phyloP scores from a whole-genome alignment of 1,284 basidiomycete genomes.

The Fomitopsis betulina region DNA sequence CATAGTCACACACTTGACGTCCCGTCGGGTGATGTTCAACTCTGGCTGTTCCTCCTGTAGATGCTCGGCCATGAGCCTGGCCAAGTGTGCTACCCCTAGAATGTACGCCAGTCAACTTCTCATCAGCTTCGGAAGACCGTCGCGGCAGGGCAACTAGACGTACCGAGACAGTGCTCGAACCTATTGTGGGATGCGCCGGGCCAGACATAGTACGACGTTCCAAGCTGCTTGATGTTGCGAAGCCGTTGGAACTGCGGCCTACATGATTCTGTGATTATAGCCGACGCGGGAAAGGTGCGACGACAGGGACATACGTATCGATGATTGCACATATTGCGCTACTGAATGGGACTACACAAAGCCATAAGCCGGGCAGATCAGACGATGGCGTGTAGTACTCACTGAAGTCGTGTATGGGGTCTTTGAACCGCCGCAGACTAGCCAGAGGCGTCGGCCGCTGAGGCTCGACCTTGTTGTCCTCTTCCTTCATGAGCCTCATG shows the following conservation, averaged over 20 bases:
- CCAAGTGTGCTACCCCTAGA: slow-evolving; percentile 67
- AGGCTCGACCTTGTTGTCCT: slow-evolving; percentile 4
- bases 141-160: slow-evolving; percentile 10
- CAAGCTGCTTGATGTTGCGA: slow-evolving; percentile 72
- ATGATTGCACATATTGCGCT: slow-evolving; percentile 35
- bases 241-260: slow-evolving; percentile 75
- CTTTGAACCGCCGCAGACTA: slow-evolving; percentile 31
- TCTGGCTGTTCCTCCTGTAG: slow-evolving; percentile 56
- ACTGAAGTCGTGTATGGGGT: slow-evolving; percentile 48
- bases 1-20: slow-evolving; percentile 62
- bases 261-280: slow-evolving; percentile 4
- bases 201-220: slow-evolving; percentile 71
- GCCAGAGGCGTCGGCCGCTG: background rate
- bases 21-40: slow-evolving; percentile 60
- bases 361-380: background rate
- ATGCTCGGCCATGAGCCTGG: slow-evolving; percentile 53
- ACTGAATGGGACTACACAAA: slow-evolving; percentile 30
- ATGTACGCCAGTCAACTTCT: too few relatives aligned
- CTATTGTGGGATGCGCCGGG: slow-evolving; percentile 72
- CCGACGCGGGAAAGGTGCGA: background rate
- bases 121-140: too few relatives aligned
- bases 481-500: slow-evolving; percentile 8
- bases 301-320: slow-evolving; percentile 32
- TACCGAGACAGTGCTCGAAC: slow-evolving; percentile 77
- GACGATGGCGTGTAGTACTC: slow-evolving; percentile 13